phyloP scores from a whole-genome alignment of 805 yeast species.

The Starmerella bacillaris region DNA sequence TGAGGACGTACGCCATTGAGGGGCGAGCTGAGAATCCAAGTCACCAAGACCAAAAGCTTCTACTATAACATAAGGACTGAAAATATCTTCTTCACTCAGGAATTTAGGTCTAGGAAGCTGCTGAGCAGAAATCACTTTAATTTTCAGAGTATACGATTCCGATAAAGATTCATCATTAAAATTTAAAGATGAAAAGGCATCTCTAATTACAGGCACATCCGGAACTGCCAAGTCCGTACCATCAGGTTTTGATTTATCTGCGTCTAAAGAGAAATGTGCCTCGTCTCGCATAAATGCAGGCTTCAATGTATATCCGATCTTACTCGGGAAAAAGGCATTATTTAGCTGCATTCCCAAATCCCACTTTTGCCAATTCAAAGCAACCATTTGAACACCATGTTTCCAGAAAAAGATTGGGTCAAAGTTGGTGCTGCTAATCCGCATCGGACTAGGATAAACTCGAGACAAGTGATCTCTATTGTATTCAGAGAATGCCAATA shows the following conservation, averaged over 20 bases:
- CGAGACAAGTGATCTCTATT: conserved; percentile 61
- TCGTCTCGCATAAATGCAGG: conserved; percentile 29
- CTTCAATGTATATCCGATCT: conserved; percentile 58
- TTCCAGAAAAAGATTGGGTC: conserved; percentile 67
- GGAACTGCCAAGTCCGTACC: not conserved
- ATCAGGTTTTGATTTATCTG: not conserved
- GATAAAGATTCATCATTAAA: conserved; percentile 12
- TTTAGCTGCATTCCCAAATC: conserved; percentile 81
- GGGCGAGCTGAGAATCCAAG: conserved; percentile 3
- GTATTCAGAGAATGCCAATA: conserved; percentile 46
- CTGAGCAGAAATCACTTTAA: conserved; percentile 62
- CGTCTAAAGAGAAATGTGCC: conserved; percentile 5
- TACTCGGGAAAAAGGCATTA: conserved; percentile 47
- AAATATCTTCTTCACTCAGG: conserved; percentile 27
- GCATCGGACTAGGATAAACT: conserved; percentile 65
- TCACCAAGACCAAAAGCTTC: conserved; percentile 34
- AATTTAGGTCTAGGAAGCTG: conserved; percentile 58
- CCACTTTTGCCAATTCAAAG: conserved; percentile 89
- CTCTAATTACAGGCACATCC: too few species aligned
- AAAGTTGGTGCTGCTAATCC: conserved; percentile 67
- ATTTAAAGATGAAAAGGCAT: too few species aligned
- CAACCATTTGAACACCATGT: conserved; percentile 82
- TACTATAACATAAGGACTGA: conserved; percentile 45
- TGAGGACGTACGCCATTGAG: conserved; percentile 20
- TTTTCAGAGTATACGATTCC: conserved; percentile 9